Evolutionary conservation across 148 eudicot species (phyloP), one percentile per base, ranked within the genome.

Genomic region (Vaccinium macrocarpon): DNA sequence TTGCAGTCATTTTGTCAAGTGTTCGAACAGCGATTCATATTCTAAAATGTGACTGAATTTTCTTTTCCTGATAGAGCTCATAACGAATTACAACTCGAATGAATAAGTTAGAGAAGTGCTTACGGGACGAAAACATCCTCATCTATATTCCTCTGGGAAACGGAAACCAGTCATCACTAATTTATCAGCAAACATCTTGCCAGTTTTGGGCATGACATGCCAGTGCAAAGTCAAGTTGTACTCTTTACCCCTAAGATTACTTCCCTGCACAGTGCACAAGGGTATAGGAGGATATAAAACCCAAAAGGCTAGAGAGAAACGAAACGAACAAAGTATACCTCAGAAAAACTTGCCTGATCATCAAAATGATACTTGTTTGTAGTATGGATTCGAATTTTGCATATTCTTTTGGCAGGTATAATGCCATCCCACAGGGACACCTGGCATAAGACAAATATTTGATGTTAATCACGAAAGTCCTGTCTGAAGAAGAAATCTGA

Each of bases 181-280:
- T 86, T 94, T 96, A 90, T 93, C 92, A 14, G 93, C 92, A 86
- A 93, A 89, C 99, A 96, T 96, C 90, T 93, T 94, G 81, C 99
- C 98, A n/a, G 99, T 96, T 90, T 93, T 96, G 75, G 99, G 99
- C 98, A 96, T 96, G 75, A 96, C 95, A 82, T 96, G 99, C 98
- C 98, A 96, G 84, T 96, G 98, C 91, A 96, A 84, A 50, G 97
- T 95, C 86, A 96, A 87, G 90, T 96, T 96, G 83, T 89, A 96
- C 57, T 91, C 91, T 89, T 88, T 93, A 25, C 95, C 97, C 74
- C 95, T 87, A 74, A 96, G 91, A 86, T 92, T 93, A 93, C 91
- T 91, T 81, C 98, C 99, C 98, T 94, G 86, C 6, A 82, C 52
- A 81, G 49, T 94, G 86, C 6, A 82, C 52, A 81, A 56, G 27